Conservation (phyloP, 257 asterid genomes). For the Pogostemon cablin region DNA sequence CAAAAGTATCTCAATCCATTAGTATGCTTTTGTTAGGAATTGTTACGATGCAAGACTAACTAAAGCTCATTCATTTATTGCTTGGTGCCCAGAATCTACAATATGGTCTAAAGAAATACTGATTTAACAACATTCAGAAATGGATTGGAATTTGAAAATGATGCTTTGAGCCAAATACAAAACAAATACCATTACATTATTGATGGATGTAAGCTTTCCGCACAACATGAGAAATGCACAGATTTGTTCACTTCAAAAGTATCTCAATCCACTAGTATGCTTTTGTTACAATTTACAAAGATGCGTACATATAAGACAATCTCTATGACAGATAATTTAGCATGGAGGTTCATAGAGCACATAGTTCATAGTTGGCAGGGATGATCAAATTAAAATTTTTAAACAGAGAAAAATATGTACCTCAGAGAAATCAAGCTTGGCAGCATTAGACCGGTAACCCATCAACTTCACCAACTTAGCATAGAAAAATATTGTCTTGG, state of each 20-base stretch:
- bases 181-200: neutral
- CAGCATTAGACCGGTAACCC: conserved; percentile 83
- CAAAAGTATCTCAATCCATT: neutral
- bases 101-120: neutral
- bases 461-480: conserved; percentile 81
- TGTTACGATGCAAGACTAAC: too few species aligned
- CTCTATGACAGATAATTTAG: too few species aligned
- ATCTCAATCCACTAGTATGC: neutral
- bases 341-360: neutral
- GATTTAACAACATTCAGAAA: neutral
- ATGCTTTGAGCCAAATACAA: neutral
- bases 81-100: neutral
- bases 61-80: too few species aligned
- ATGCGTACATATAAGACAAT: too few species aligned
- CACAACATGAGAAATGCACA: neutral
- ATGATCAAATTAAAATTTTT: neutral
- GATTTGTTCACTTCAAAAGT: neutral
- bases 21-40: neutral
- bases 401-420: conserved; percentile 36
- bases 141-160: neutral
- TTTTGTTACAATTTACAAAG: neutral
- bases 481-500: conserved; percentile 74
- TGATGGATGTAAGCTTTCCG: neutral
- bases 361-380: neutral
- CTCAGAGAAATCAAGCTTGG: conserved; percentile 88